Conservation (phyloP, 2,329 filamentous ascomycete genomes). For the Sporothrix schenckii region DNA sequence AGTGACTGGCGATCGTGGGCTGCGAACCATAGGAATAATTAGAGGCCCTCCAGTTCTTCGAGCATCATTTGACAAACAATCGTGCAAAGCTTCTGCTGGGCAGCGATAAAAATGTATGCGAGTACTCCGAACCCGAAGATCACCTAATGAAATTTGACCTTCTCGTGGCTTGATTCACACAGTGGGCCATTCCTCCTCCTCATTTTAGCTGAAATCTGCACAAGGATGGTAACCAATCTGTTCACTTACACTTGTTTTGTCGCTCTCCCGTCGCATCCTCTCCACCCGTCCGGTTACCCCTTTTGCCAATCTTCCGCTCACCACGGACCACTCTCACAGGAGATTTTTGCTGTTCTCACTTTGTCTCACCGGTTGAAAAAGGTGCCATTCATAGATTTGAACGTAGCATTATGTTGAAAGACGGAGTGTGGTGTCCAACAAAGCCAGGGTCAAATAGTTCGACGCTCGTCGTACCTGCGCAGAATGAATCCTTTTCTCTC, state of each 20-base stretch:
- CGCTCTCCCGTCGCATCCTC: constrained; percentile 5
- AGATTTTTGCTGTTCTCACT: not conserved
- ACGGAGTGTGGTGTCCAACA: not conserved
- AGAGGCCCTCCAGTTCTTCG: not conserved
- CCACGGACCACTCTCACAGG: constrained; percentile 14
- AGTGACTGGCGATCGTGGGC: not conserved
- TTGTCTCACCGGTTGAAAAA: constrained; percentile 11
- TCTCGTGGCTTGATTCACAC: constrained; percentile 1
- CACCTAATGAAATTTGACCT: not conserved
- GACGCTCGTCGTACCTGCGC: too few relatives aligned
- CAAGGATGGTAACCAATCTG: not conserved
- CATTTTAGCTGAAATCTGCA: not conserved
- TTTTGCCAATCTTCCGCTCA: constrained; percentile 8
- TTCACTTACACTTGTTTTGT: constrained; percentile 7
- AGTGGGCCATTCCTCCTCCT: not conserved
- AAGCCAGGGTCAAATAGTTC: not conserved
- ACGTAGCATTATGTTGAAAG: not conserved
- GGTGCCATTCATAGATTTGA: not conserved
- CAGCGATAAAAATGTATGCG: not conserved
- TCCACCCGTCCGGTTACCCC: constrained; percentile 11
- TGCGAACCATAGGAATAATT: not conserved
- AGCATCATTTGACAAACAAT: not conserved
- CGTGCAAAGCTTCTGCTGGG: not conserved
- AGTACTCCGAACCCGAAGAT: too few relatives aligned
- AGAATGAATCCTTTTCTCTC: not conserved